These are phyloP conservation scores for Arthrobotrys sphaeroides DNA, from an alignment of 2,329 filamentous ascomycete species.

Conservation along the genomic window DNA sequence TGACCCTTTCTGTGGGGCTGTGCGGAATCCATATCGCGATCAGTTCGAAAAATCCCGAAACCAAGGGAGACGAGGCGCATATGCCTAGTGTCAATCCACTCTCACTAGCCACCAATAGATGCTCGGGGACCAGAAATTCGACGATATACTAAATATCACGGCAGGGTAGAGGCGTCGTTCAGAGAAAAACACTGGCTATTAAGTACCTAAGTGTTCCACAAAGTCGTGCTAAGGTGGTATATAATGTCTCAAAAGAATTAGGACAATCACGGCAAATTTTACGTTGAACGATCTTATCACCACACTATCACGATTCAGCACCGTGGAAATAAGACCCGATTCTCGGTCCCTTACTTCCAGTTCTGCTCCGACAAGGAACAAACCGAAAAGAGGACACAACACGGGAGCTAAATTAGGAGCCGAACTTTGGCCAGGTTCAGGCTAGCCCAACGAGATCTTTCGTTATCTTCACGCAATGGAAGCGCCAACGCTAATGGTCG, in stretches of 20 bases:
- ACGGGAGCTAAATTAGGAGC: conserved; percentile 40
- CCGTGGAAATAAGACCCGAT: conserved; percentile 1
- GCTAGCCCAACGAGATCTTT: neutral
- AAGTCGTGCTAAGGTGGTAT: neutral
- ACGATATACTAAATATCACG: conserved; percentile 18
- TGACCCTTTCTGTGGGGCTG: neutral
- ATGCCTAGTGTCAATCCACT: conserved; percentile 42
- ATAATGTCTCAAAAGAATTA: conserved; percentile 26
- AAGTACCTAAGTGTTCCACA: conserved; percentile 7
- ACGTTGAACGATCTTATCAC: neutral
- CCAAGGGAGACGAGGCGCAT: conserved; percentile 16
- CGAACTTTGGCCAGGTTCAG: conserved; percentile 30
- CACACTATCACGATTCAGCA: conserved; percentile 4
- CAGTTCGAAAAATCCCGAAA: neutral
- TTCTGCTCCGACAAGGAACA: conserved; percentile 10
- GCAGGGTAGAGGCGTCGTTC: conserved; percentile 8
- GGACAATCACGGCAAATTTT: conserved; percentile 28
- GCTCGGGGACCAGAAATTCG: conserved; percentile 3
- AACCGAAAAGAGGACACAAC: neutral
- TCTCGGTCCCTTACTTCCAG: neutral
- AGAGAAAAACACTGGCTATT: conserved; percentile 21
- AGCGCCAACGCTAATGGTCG: conserved; percentile 29
- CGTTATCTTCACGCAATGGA: conserved; percentile 23
- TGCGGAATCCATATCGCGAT: neutral
- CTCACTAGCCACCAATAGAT: conserved; percentile 35